Conservation (phyloP, 495 filamentous ascomycete genomes). For the Halenospora varia region DNA sequence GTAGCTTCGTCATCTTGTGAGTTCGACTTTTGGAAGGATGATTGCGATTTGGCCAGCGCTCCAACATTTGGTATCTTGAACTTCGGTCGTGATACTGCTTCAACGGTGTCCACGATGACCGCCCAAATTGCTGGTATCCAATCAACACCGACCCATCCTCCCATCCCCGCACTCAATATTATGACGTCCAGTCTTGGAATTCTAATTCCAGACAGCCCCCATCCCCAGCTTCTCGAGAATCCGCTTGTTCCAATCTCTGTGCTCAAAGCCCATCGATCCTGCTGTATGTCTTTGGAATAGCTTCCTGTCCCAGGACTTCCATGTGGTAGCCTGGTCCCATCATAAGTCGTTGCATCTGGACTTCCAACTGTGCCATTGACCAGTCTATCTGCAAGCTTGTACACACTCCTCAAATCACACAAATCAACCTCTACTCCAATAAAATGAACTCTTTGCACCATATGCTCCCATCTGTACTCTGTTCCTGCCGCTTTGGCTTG, state of each 20-base stretch:
- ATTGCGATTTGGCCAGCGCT: conserved; percentile 33
- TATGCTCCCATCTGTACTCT: conserved; percentile 38
- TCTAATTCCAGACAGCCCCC: conserved; percentile 30
- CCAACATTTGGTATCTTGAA: conserved; percentile 68
- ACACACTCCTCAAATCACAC: conserved; percentile 47
- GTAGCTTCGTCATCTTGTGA: conserved; percentile 12
- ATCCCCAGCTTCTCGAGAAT: conserved; percentile 21
- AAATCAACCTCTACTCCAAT: conserved; percentile 54
- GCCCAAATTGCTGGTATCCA: conserved; percentile 60
- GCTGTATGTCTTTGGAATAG: conserved; percentile 16
- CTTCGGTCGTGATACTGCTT: conserved; percentile 70
- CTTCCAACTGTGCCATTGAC: conserved; percentile 42
- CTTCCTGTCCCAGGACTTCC: conserved; percentile 30
- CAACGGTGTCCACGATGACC: conserved; percentile 59
- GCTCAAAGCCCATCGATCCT: conserved; percentile 24
- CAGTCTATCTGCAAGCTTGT: conserved; percentile 40
- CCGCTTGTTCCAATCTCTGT: conserved; percentile 19
- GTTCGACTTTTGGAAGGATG: neutral
- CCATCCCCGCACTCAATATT: conserved; percentile 85
- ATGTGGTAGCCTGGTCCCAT: conserved; percentile 28
- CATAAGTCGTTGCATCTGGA: conserved; percentile 36
- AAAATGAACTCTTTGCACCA: conserved; percentile 47
- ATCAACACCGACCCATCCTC: conserved; percentile 78
- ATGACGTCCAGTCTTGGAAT: conserved; percentile 73
- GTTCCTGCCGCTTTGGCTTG: conserved; percentile 33